A percentile compares a stretch with the other conserved stretches of the same genome.
These are phyloP conservation scores for Yamadazyma dendronema DNA, from an alignment of 1,139 yeast genomes.

Conservation along the genomic window DNA sequence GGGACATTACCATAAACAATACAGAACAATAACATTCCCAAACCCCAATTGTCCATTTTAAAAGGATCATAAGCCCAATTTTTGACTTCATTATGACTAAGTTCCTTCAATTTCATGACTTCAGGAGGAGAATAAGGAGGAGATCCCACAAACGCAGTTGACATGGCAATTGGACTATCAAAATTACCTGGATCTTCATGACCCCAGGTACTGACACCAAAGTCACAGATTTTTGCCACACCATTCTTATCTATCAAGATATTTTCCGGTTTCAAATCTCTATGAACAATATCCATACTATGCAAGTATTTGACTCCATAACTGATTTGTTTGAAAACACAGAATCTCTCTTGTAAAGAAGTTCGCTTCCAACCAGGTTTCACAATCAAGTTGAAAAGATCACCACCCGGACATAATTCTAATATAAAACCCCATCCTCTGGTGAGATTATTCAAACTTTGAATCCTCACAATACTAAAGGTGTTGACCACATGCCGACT, in stretches of 20 bases:
- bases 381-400: conserved; percentile 44
- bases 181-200: conserved; percentile 57
- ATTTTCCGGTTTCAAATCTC: conserved; percentile 69
- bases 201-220: conserved; percentile 70
- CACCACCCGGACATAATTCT: conserved; percentile 62
- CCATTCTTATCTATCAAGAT: conserved; percentile 56
- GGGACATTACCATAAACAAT: conserved; percentile 61
- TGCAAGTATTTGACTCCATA: conserved; percentile 56
- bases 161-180: conserved; percentile 42
- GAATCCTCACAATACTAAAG: conserved; percentile 54
- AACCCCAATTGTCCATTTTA: conserved; percentile 70
- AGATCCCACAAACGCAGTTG: conserved; percentile 62
- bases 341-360: conserved; percentile 49
- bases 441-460: conserved; percentile 50
- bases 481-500: conserved; percentile 62
- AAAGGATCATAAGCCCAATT: conserved; percentile 61
- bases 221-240: conserved; percentile 68
- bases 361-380: conserved; percentile 50
- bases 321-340: conserved; percentile 59
- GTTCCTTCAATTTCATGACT: conserved; percentile 54
- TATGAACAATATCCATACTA: conserved; percentile 56
- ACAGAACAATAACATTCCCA: conserved; percentile 66
- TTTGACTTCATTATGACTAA: conserved; percentile 33
- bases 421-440: conserved; percentile 79
- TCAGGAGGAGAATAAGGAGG: conserved; percentile 84